Conservation (phyloP, 768 basidiomycete species). For the Galerina sulciceps region DNA sequence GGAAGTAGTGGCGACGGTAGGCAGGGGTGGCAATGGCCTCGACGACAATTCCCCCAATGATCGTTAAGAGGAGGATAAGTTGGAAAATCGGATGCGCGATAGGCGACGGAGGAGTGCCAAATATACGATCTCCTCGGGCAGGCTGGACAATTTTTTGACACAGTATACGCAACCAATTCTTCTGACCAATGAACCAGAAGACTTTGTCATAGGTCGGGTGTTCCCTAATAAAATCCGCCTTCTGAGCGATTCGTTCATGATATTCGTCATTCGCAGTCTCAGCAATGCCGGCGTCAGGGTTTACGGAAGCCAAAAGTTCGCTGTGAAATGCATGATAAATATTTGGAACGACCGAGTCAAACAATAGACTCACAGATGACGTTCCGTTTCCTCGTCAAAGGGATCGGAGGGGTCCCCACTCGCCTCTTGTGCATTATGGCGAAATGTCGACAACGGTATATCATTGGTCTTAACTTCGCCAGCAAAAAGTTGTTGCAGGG, state of each 20-base stretch:
- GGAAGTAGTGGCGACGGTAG: constrained; percentile 78
- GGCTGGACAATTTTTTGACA: constrained; percentile 88
- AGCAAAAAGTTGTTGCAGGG: constrained; percentile 69
- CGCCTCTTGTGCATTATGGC: constrained; percentile 40
- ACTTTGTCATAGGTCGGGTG: constrained; percentile 91
- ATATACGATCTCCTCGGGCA: constrained; percentile 84
- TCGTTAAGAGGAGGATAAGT: constrained; percentile 69
- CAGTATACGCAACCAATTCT: constrained; percentile 67
- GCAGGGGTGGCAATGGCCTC: constrained; percentile 84
- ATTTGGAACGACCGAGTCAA: neutral
- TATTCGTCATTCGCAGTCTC: constrained; percentile 65
- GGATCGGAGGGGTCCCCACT: constrained; percentile 17
- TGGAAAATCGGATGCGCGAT: constrained; percentile 76
- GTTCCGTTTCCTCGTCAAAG: constrained; percentile 69
- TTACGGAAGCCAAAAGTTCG: constrained; percentile 69
- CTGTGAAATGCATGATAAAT: constrained; percentile 37
- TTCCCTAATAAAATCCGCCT: constrained; percentile 85
- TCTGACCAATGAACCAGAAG: constrained; percentile 88
- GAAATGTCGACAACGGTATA: constrained; percentile 63
- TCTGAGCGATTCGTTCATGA: constrained; percentile 74
- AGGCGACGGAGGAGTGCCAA: constrained; percentile 72
- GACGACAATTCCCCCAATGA: constrained; percentile 81
- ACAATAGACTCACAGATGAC: constrained; percentile 61
- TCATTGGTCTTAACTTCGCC: constrained; percentile 56
- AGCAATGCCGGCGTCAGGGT: constrained; percentile 48